A percentile compares a stretch with the other conserved stretches of the same genome.
Evolutionary conservation across 2,329 filamentous ascomycete species (phyloP).

Genomic region (Aspergillus nomiae): DNA sequence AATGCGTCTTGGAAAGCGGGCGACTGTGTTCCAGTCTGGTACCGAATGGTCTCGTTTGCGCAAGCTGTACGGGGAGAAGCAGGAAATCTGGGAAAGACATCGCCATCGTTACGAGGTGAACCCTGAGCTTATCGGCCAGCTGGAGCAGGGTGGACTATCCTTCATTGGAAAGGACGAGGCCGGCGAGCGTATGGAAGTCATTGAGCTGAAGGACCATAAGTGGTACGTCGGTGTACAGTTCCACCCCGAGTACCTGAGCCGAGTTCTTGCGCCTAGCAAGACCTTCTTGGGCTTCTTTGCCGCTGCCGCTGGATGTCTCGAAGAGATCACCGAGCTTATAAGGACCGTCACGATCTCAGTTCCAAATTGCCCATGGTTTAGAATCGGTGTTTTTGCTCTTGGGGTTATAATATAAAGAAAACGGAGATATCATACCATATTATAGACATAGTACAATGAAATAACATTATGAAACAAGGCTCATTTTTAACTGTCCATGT

Average conservation of each 20-base stretch:
- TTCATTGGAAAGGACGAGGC: slow-evolving; percentile 81
- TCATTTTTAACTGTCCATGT: background rate
- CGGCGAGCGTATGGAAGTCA: slow-evolving; percentile 77
- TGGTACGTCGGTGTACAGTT: slow-evolving; percentile 87
- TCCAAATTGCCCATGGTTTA: slow-evolving; percentile 12
- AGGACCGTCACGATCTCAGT: slow-evolving; percentile 23
- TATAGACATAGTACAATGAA: background rate
- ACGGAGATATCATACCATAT: slow-evolving; percentile 12
- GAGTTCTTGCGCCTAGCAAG: slow-evolving; percentile 72
- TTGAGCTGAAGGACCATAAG: slow-evolving; percentile 80
- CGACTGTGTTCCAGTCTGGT: slow-evolving; percentile 72
- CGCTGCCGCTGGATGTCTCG: slow-evolving; percentile 69
- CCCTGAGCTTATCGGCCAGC: slow-evolving; percentile 69
- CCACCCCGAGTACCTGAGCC: slow-evolving; percentile 81
- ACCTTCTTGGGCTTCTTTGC: slow-evolving; percentile 85
- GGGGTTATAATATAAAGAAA: background rate
- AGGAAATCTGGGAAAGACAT: slow-evolving; percentile 70
- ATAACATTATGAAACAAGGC: background rate
- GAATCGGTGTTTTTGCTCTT: background rate
- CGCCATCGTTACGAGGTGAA: slow-evolving; percentile 92
- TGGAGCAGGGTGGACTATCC: slow-evolving; percentile 69
- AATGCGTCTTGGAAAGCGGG: slow-evolving; percentile 78
- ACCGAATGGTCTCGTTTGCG: slow-evolving; percentile 80
- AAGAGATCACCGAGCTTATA: slow-evolving; percentile 33
- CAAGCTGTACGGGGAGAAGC: slow-evolving; percentile 66